Evolutionary conservation across 441 rosid genomes (phyloP).

Genomic region (Lepidium campestre): DNA sequence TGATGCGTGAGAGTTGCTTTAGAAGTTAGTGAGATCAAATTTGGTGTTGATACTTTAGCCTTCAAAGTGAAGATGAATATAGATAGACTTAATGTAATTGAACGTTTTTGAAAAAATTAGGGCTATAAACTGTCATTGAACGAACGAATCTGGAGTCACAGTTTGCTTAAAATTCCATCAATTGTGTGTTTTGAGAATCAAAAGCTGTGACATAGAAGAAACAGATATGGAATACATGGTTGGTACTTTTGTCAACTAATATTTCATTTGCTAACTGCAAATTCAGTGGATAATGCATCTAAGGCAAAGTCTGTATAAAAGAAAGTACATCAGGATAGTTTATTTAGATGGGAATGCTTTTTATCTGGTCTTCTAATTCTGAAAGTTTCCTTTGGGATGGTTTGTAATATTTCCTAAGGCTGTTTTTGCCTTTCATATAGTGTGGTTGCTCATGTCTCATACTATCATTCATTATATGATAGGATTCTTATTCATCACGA

Average conservation of each 20-base stretch:
- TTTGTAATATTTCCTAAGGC: not conserved
- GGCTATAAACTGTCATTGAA: not conserved
- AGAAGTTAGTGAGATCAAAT: not conserved
- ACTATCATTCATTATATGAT: not conserved
- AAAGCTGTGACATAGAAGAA: not conserved
- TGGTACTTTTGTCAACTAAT: not conserved
- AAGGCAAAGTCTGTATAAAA: not conserved
- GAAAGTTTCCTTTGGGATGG: not conserved
- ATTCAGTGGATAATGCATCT: not conserved
- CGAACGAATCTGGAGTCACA: conserved; percentile 4
- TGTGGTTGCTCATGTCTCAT: not conserved
- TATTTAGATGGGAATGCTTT: not conserved
- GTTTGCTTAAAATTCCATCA: not conserved
- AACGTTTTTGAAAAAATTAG: not conserved
- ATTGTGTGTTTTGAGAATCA: not conserved
- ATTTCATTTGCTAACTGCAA: not conserved
- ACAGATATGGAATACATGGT: not conserved
- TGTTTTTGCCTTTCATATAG: not conserved
- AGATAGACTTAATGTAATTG: not conserved
- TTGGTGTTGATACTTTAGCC: not conserved
- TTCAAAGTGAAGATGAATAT: not conserved
- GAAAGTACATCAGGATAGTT: not conserved
- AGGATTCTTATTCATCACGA: not conserved
- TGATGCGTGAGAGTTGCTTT: not conserved
- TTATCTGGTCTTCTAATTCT: not conserved